phyloP scores from a whole-genome alignment of 164 flowering plant genomes.

The Aristolochia fimbriata region DNA sequence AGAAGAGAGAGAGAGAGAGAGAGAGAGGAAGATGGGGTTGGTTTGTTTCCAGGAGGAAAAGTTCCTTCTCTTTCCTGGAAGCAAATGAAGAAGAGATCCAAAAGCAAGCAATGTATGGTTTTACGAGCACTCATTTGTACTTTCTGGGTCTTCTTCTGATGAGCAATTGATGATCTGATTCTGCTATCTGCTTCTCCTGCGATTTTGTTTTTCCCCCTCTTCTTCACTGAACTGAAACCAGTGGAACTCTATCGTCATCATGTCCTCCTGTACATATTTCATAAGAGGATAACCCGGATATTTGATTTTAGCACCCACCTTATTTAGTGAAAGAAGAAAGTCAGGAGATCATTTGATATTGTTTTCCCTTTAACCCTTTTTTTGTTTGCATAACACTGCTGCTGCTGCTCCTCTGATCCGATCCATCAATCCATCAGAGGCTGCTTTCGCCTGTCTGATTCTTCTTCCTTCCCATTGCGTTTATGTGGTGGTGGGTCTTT shows the following conservation, averaged over 20 bases:
- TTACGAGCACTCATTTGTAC: neutral
- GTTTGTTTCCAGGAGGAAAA: neutral
- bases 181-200: neutral
- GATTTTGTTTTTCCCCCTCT: neutral
- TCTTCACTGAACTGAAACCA: too few species aligned
- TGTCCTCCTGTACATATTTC: too few species aligned
- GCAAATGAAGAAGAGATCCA: neutral
- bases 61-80: neutral
- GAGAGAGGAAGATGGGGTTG: neutral
- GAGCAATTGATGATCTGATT: too few species aligned
- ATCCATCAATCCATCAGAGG: slow-evolving; percentile 6
- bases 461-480: slow-evolving; percentile 23
- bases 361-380: neutral
- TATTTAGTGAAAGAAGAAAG: too few species aligned
- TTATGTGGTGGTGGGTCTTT: slow-evolving; percentile 13
- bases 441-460: neutral
- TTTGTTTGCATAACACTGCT: neutral
- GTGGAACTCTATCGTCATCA: too few species aligned
- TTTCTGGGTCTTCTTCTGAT: neutral
- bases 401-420: slow-evolving; percentile 3
- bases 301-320: too few species aligned
- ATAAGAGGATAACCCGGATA: too few species aligned
- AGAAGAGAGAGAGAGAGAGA: slow-evolving; percentile 1
- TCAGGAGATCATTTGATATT: neutral
- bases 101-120: neutral